phyloP scores from a whole-genome alignment of 2,329 filamentous ascomycete genomes.

The Calonectria pseudoturangicola region DNA sequence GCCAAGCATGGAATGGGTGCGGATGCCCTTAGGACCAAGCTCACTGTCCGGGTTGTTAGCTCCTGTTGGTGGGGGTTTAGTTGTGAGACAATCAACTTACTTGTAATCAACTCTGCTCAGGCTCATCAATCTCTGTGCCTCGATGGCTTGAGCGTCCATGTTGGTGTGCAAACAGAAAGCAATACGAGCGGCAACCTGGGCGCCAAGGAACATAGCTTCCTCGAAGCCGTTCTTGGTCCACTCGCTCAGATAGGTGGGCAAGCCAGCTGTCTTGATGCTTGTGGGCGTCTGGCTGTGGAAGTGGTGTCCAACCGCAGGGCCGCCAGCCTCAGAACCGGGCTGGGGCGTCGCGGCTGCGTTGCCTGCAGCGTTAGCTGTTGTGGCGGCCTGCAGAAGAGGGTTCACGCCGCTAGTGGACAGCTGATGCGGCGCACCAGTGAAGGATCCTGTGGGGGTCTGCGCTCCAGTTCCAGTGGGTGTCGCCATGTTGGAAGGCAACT shows the following conservation, averaged over 20 bases:
- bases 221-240: slow-evolving; percentile 90
- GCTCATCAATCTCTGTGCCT: slow-evolving; percentile 74
- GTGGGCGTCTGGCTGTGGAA: slow-evolving; percentile 85
- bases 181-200: slow-evolving; percentile 85
- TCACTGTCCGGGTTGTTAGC: slow-evolving; percentile 63
- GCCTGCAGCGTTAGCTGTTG: slow-evolving; percentile 78
- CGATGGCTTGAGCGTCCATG: slow-evolving; percentile 70
- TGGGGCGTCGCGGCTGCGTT: slow-evolving; percentile 60
- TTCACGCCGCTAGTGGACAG: slow-evolving; percentile 81
- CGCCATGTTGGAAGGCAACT: slow-evolving; percentile 94
- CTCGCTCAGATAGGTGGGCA: slow-evolving; percentile 91
- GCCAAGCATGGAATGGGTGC: slow-evolving; percentile 72
- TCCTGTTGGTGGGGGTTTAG: not conserved
- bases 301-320: slow-evolving; percentile 65
- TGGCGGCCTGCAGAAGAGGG: slow-evolving; percentile 92
- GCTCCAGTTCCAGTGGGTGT: slow-evolving; percentile 93
- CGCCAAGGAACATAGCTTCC: slow-evolving; percentile 90
- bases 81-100: slow-evolving; percentile 62
- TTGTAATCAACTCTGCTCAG: slow-evolving; percentile 77
- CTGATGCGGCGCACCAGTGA: slow-evolving; percentile 73
- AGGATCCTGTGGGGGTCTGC: slow-evolving; percentile 86
- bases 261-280: slow-evolving; percentile 84
- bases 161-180: slow-evolving; percentile 75
- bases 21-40: slow-evolving; percentile 72
- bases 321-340: slow-evolving; percentile 64